Percentiles rank a stretch among this genome's conserved stretches.
Conservation (phyloP, 192 early-diverging fungal species). For the Coemansia sp. region DNA sequence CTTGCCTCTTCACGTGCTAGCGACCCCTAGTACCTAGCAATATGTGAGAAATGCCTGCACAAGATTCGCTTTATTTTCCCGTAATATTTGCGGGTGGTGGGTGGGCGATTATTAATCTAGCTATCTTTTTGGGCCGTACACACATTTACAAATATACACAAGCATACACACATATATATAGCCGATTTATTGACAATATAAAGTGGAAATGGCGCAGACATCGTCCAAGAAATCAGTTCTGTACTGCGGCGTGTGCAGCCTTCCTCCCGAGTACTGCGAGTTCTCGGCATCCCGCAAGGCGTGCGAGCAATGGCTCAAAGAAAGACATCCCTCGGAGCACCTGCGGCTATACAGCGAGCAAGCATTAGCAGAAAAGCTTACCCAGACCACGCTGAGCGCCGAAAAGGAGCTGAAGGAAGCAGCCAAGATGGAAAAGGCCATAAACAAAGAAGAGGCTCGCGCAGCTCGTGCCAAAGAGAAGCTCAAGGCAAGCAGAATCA, state of each 20-base stretch:
- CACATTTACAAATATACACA: background rate
- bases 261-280: constrained; percentile 77
- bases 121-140: too few species aligned
- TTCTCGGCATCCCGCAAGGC: constrained; percentile 76
- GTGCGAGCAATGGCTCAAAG: constrained; percentile 76
- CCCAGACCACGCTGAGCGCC: constrained; percentile 41
- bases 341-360: constrained; percentile 56
- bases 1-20: background rate
- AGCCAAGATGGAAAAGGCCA: constrained; percentile 55
- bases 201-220: constrained; percentile 6
- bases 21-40: too few species aligned
- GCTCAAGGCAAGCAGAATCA: constrained; percentile 69
- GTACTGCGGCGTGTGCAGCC: constrained; percentile 42
- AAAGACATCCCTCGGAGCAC: constrained; percentile 57
- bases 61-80: background rate
- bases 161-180: background rate
- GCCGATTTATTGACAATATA: too few species aligned
- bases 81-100: too few species aligned
- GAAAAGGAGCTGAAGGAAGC: constrained; percentile 41
- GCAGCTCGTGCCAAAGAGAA: constrained; percentile 70
- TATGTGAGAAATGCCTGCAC: too few species aligned
- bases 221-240: constrained; percentile 8
- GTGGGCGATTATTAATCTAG: too few species aligned
- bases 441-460: constrained; percentile 67
- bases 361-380: constrained; percentile 29